phyloP scores from a whole-genome alignment of 352 stramenopile species.

The Phytophthora colocasiae region DNA sequence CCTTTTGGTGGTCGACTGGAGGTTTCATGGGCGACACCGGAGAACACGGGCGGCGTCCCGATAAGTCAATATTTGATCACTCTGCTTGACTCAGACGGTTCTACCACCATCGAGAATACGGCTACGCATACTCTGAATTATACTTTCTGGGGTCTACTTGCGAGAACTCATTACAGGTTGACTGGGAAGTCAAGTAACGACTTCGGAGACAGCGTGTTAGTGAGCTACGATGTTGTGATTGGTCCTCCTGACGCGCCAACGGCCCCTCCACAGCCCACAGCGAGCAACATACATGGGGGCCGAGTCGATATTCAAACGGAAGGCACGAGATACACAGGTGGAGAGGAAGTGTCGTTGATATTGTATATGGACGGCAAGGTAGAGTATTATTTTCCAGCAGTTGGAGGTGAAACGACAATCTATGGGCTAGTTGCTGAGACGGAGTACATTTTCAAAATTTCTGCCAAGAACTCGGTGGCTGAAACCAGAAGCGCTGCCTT shows the following conservation, averaged over 20 bases:
- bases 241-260: conserved; percentile 28
- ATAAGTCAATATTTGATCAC: conserved; percentile 40
- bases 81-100: conserved; percentile 4
- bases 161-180: conserved; percentile 37
- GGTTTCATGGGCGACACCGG: conserved; percentile 44
- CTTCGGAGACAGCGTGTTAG: conserved; percentile 25
- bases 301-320: conserved; percentile 26
- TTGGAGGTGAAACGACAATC: conserved; percentile 34
- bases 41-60: conserved; percentile 52
- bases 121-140: conserved; percentile 1
- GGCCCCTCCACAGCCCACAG: conserved; percentile 21
- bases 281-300: conserved; percentile 34
- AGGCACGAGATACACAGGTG: conserved; percentile 46
- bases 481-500: conserved; percentile 34
- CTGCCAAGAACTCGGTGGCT: conserved; percentile 44
- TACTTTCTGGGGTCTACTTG: conserved; percentile 29
- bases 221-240: conserved; percentile 24
- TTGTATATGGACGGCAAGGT: conserved; percentile 36
- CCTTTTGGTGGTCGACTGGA: conserved; percentile 55
- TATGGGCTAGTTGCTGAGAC: conserved; percentile 43
- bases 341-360: conserved; percentile 40
- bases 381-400: conserved; percentile 32
- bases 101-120: conserved; percentile 11
- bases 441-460: conserved; percentile 48
- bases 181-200: conserved; percentile 28